Conservation (phyloP, 352 stramenopile species). For the Thalassiosira hispida region DNA sequence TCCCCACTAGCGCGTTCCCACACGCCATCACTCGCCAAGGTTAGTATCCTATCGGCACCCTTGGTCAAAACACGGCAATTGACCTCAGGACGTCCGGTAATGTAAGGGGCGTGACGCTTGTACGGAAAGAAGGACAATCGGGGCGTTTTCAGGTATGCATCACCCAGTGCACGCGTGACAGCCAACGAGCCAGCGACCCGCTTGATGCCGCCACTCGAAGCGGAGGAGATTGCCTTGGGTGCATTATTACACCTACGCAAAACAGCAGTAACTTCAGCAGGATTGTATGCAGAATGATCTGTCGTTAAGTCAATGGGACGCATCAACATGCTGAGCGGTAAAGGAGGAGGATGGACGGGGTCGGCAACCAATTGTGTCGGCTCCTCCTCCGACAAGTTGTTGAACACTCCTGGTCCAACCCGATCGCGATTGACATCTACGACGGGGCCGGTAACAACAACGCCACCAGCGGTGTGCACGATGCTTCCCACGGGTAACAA, state of each 20-base stretch:
- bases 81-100: constrained; percentile 77
- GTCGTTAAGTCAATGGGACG: constrained; percentile 90
- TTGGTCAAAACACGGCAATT: constrained; percentile 74
- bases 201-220: constrained; percentile 88
- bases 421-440: too few species aligned
- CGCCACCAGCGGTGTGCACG: neutral
- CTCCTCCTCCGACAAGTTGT: constrained; percentile 22
- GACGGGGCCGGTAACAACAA: constrained; percentile 14
- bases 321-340: constrained; percentile 63
- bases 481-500: constrained; percentile 12
- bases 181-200: constrained; percentile 90
- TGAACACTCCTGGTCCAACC: too few species aligned
- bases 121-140: constrained; percentile 91
- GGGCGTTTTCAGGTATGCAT: constrained; percentile 93
- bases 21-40: constrained; percentile 80
- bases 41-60: constrained; percentile 74
- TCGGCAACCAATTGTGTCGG: constrained; percentile 50
- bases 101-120: constrained; percentile 86
- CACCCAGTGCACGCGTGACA: constrained; percentile 91
- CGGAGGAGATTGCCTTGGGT: constrained; percentile 75
- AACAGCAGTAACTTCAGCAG: constrained; percentile 74
- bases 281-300: constrained; percentile 89
- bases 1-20: constrained; percentile 77
- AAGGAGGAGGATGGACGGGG: constrained; percentile 41
- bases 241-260: constrained; percentile 78